Conservation (phyloP, 345 rosid species). For the Mallotus nudiflorus region DNA sequence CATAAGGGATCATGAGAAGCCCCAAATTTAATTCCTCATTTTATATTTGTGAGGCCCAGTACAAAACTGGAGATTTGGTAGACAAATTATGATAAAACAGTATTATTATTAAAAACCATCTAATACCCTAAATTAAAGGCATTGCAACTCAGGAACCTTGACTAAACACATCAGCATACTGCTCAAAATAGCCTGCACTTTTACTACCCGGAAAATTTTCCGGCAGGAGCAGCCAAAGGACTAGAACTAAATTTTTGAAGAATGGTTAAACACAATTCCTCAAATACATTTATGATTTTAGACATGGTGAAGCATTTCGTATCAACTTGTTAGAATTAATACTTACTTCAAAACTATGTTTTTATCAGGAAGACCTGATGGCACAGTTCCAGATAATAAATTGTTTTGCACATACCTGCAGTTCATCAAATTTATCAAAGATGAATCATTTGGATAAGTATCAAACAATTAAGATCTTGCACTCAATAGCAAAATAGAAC, state of each 20-base stretch:
- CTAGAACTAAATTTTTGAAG: not conserved
- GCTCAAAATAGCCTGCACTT: not conserved
- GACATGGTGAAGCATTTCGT: not conserved
- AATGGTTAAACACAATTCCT: not conserved
- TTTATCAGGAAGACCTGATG: constrained; percentile 55
- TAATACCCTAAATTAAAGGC: not conserved
- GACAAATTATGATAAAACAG: not conserved
- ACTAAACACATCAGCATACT: not conserved
- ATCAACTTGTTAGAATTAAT: constrained; percentile 8
- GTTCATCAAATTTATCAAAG: constrained; percentile 27
- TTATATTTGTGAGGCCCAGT: not conserved
- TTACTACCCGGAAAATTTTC: not conserved
- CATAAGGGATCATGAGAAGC: not conserved
- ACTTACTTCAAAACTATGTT: constrained; percentile 66
- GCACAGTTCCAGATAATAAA: constrained; percentile 72
- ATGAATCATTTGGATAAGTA: not conserved
- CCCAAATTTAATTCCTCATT: not conserved
- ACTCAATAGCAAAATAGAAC: not conserved
- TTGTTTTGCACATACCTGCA: constrained; percentile 91
- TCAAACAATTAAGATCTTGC: constrained; percentile 15
- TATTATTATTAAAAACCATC: not conserved
- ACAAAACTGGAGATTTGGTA: not conserved
- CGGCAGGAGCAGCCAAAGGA: not conserved
- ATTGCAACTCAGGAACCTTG: not conserved
- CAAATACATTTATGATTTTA: not conserved